phyloP scores from a whole-genome alignment of 257 asterid species.

The Parsonsia alboflavescens region DNA sequence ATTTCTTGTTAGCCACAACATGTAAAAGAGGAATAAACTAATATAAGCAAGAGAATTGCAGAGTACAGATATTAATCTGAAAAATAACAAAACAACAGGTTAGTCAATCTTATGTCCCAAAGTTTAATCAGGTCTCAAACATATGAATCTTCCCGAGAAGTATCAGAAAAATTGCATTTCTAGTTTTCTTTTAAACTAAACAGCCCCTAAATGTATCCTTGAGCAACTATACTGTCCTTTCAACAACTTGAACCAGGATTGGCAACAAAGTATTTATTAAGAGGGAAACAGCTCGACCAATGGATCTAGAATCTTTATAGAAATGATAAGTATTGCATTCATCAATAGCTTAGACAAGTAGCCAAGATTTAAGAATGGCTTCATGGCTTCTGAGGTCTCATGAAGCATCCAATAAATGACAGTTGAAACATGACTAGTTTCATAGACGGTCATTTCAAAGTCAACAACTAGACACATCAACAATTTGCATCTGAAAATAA shows the following conservation, averaged over 20 bases:
- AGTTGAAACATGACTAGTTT: background rate
- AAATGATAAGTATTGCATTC: background rate
- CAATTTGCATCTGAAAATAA: background rate
- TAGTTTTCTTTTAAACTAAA: background rate
- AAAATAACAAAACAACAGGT: background rate
- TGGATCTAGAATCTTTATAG: background rate
- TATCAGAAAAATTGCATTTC: background rate
- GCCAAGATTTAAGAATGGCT: background rate
- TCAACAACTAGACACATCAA: background rate
- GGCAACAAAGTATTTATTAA: background rate
- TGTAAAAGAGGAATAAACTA: background rate
- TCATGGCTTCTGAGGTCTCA: background rate
- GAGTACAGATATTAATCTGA: background rate
- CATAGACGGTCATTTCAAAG: background rate
- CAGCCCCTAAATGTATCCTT: background rate
- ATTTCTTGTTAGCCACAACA: background rate
- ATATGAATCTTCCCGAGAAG: background rate
- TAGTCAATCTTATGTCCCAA: background rate
- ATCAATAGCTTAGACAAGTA: background rate
- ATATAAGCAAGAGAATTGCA: background rate
- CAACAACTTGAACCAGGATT: background rate
- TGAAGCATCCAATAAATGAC: background rate
- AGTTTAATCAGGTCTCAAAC: background rate
- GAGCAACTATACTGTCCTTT: background rate
- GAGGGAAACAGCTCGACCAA: background rate